Evolutionary conservation across 495 filamentous ascomycete species (phyloP), one percentile per base, ranked within the genome.

Genomic region (Lophiostoma macrostomum): DNA sequence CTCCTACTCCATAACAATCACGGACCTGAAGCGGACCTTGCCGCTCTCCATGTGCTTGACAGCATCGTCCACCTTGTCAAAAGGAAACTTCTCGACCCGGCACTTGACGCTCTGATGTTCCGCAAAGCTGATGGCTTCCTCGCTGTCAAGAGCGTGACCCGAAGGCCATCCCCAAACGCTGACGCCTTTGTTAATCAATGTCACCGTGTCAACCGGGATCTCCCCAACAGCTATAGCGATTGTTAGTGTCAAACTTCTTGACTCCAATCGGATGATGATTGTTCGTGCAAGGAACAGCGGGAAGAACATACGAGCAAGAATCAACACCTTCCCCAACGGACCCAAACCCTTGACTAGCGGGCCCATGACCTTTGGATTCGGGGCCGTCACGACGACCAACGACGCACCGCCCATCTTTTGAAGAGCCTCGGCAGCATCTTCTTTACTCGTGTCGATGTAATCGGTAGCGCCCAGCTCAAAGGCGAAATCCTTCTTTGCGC

Each of bases 51-150:
- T 75, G 45, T 71, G 64, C 36, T 75, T 64, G 23, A 69, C 65
- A 2, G 72, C 72, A 22, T 76, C 75, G 43, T 79, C 71, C 0
- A 68, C 79, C 38, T 81, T 75, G 1, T 74, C 71, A 4, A 89
- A 68, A 6, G 78, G 76, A 50, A 78, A 86, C 56, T 70, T 80
- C 70, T 87, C 77, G 20, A 87, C 70, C 70, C 82, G 56, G 63
- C 81, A 86, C 51, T 82, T 76, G 30, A 88, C 71, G 5, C 71
- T 72, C 32, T 84, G 73, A 19, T 75, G 55, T 52, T 76, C 50
- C 0, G 84, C 71, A 61, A 88, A 88, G 10, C 58, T 61, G 48
- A 88, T 80, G 0, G 85, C 73, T 54, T 89, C 84, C 67, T 87
- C 84, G 4, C 69, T 71, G 62, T 89, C 85, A 1, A 75, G 63